phyloP scores from a whole-genome alignment of 2,329 filamentous ascomycete genomes.

The Epichloe bromicola region DNA sequence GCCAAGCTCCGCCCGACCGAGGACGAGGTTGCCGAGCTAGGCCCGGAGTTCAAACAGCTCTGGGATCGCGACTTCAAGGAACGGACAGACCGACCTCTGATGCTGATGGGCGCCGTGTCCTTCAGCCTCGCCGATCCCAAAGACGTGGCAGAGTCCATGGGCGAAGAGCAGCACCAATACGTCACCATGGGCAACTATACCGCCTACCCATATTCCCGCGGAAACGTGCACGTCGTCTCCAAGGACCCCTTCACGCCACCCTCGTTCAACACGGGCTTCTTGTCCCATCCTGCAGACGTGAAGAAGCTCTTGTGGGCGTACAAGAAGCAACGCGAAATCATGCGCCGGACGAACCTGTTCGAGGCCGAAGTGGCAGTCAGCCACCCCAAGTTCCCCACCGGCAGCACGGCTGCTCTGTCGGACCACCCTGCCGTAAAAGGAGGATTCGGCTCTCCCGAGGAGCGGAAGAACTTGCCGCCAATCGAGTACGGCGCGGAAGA shows the following conservation, averaged over 20 bases:
- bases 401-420: conserved; percentile 24
- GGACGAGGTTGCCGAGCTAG: conserved; percentile 36
- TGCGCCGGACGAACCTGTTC: conserved; percentile 40
- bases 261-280: conserved; percentile 43
- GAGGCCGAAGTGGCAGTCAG: conserved; percentile 27
- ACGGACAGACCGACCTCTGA: conserved; percentile 31
- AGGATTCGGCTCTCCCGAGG: conserved; percentile 11
- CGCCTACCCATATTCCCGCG: conserved; percentile 47
- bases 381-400: conserved; percentile 30
- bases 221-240: conserved; percentile 44
- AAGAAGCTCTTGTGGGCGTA: conserved; percentile 49
- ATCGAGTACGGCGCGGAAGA: conserved; percentile 36
- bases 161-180: conserved; percentile 27
- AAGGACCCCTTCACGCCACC: conserved; percentile 26
- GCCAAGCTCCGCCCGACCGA: conserved; percentile 43
- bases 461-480: conserved; percentile 12
- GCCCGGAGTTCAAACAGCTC: conserved; percentile 35
- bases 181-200: conserved; percentile 38
- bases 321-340: conserved; percentile 48
- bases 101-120: conserved; percentile 25
- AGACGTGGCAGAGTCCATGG: background rate
- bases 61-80: conserved; percentile 43
- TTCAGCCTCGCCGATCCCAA: conserved; percentile 11
- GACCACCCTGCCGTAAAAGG: conserved; percentile 11
- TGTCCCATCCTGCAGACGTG: conserved; percentile 34